These are phyloP conservation scores for Penicillium rolfsii DNA, from an alignment of 2,329 filamentous ascomycete genomes.

Conservation along the genomic window DNA sequence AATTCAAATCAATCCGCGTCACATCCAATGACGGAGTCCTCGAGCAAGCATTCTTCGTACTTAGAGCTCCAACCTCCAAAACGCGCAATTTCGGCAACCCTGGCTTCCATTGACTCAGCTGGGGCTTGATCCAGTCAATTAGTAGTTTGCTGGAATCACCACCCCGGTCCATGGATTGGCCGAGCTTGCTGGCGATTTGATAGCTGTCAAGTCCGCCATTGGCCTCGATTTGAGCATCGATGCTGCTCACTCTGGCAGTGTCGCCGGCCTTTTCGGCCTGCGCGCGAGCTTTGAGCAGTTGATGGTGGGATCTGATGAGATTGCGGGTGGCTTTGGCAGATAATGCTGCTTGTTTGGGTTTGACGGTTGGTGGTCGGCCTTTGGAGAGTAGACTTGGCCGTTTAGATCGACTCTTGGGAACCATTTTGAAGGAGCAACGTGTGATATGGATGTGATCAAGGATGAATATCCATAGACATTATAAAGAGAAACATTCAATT, in stretches of 20 bases:
- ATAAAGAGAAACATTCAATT: not conserved
- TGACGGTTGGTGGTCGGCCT: slow-evolving; percentile 50
- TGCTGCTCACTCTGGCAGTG: slow-evolving; percentile 42
- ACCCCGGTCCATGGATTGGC: slow-evolving; percentile 62
- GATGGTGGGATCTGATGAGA: slow-evolving; percentile 63
- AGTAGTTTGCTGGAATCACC: slow-evolving; percentile 66
- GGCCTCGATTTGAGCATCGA: slow-evolving; percentile 57
- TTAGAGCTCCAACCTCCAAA: slow-evolving; percentile 88
- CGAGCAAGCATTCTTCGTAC: slow-evolving; percentile 81
- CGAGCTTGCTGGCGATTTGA: slow-evolving; percentile 65
- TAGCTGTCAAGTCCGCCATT: slow-evolving; percentile 64
- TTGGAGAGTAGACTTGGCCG: slow-evolving; percentile 47
- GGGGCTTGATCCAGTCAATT: slow-evolving; percentile 59
- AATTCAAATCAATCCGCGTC: slow-evolving; percentile 86
- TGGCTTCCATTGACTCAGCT: slow-evolving; percentile 30
- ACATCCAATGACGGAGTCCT: slow-evolving; percentile 71
- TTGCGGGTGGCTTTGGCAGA: slow-evolving; percentile 62
- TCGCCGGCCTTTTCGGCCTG: slow-evolving; percentile 55
- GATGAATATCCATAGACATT: not conserved
- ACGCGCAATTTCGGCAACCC: slow-evolving; percentile 58
- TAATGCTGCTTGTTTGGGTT: slow-evolving; percentile 45
- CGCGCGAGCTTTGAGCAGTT: slow-evolving; percentile 60
- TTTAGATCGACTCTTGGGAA: slow-evolving; percentile 38
- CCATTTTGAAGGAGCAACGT: slow-evolving; percentile 24
- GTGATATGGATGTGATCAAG: not conserved